Evolutionary conservation across 805 yeast species (phyloP).

Genomic region (Wickerhamiella spandovensis): DNA sequence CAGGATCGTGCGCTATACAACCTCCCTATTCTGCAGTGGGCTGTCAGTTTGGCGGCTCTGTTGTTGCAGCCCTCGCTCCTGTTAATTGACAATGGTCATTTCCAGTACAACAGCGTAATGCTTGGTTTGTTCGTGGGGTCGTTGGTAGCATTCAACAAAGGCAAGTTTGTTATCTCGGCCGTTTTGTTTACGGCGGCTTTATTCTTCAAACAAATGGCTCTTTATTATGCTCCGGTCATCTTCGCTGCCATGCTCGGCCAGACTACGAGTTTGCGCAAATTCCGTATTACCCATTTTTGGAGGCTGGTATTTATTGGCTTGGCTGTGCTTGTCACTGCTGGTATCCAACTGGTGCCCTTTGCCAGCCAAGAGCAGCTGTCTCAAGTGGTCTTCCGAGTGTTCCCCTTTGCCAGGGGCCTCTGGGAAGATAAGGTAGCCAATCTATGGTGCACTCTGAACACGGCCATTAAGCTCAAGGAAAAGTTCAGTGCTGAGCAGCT

Average conservation of each 20-base stretch:
- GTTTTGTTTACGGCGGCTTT: conserved; percentile 65
- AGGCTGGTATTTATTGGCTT: conserved; percentile 49
- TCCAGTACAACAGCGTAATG: conserved; percentile 92
- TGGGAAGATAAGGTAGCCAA: conserved; percentile 97
- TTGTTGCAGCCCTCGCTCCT: conserved; percentile 71
- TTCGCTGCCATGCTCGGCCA: conserved; percentile 64
- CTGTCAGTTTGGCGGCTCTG: conserved; percentile 64
- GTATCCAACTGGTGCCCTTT: conserved; percentile 46
- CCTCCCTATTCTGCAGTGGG: conserved; percentile 58
- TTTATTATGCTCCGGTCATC: conserved; percentile 82
- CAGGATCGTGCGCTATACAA: conserved; percentile 49
- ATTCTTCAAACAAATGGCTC: conserved; percentile 88
- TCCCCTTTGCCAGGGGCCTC: conserved; percentile 85
- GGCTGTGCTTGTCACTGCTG: conserved; percentile 46
- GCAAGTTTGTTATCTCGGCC: conserved; percentile 38
- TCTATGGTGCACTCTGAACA: conserved; percentile 91
- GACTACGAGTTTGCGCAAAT: conserved; percentile 28
- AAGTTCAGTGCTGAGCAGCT: conserved; percentile 43
- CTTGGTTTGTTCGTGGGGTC: conserved; percentile 68
- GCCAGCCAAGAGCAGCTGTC: conserved; percentile 34
- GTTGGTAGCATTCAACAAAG: conserved; percentile 41
- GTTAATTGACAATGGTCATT: conserved; percentile 92
- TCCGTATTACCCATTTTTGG: conserved; percentile 2
- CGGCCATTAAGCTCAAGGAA: conserved; percentile 54
- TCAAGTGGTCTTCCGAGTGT: conserved; percentile 56